Percentiles rank a stretch among this genome's conserved stretches.
Evolutionary conservation across 2,329 filamentous ascomycete genomes (phyloP).

Genomic region (Sarocladium strictum): DNA sequence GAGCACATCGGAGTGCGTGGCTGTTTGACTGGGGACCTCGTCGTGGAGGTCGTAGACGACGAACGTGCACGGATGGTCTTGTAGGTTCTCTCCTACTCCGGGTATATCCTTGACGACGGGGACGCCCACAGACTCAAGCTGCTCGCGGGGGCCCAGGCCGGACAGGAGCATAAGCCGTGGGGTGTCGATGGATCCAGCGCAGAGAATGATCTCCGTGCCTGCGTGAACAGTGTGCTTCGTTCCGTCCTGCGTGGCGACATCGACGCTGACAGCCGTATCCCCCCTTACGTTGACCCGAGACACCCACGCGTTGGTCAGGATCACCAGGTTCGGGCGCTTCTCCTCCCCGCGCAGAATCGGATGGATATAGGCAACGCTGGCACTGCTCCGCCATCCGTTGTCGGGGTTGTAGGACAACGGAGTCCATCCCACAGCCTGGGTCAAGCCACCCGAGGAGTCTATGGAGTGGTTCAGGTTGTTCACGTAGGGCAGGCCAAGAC

Average conservation of each 20-base stretch:
- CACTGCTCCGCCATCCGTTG: slow-evolving; percentile 67
- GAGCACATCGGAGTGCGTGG: slow-evolving; percentile 74
- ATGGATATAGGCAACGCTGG: slow-evolving; percentile 77
- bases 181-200: slow-evolving; percentile 43
- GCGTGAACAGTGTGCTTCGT: slow-evolving; percentile 17
- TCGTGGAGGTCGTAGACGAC: slow-evolving; percentile 62
- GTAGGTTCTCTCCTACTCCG: slow-evolving; percentile 51
- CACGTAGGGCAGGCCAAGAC: slow-evolving; percentile 68
- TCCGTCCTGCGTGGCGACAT: background rate
- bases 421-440: slow-evolving; percentile 67
- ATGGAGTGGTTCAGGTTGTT: slow-evolving; percentile 78
- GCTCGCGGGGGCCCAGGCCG: slow-evolving; percentile 33
- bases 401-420: slow-evolving; percentile 72
- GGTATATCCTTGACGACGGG: slow-evolving; percentile 43
- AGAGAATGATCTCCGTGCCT: slow-evolving; percentile 43
- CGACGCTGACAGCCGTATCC: slow-evolving; percentile 58
- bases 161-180: slow-evolving; percentile 45
- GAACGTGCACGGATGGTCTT: slow-evolving; percentile 45
- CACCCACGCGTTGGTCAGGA: slow-evolving; percentile 76
- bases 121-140: slow-evolving; percentile 28
- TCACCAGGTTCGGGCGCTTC: slow-evolving; percentile 66
- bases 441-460: slow-evolving; percentile 58
- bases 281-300: slow-evolving; percentile 63
- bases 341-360: slow-evolving; percentile 71
- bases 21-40: slow-evolving; percentile 61